Base-by-base conservation (phyloP, 2,329 filamentous ascomycete genomes). In the Fusarium begoniae region DNA sequence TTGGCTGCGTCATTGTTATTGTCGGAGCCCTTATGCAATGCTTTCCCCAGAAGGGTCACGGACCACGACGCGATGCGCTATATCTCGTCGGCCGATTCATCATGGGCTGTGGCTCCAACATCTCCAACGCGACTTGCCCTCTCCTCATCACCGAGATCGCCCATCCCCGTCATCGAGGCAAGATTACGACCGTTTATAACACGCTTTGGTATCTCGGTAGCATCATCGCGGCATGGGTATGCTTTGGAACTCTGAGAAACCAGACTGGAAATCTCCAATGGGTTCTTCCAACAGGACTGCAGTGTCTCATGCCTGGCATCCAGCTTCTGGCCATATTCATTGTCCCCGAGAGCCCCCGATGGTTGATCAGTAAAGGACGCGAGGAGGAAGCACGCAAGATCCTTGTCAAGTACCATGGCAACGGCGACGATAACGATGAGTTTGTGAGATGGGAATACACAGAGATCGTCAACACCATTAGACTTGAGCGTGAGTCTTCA, bases 121-220 rank as follows among this genome's bases (percentile, higher is more conserved):
- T 78, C 7, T 72, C 76, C 26, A 77, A 77, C 47, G 76, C 66
- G 7, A 76, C 76, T 0, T 77, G 74, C n/a, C 76, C 76, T 4
- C 57, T 78, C 0, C 69, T 78, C 32, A 78, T 78, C 24, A 78
- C 76, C 26, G 76, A 78, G 14, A 63, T 78, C 24, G 47, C 76
- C 3, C 74, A 78, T 7, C 77, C 77, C 0, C 58, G 65, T 7
- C 76, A 78, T 3, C 69, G 77, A 44, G 77, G 75, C 5, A 68
- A 47, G 8, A 64, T 78, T 11, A 78, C 76, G 8, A 76, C 76
- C 2, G 61, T 78, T 4, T 78, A 78, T 12, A 78, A 78, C 30
- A 78, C 76, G 0, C 61, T 77, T 6, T 78, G 75, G 73, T 77
- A 78, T 22, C 60, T 78, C 8, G 77, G 77, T 1, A 74, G 67